Conservation (phyloP, 805 yeast genomes). For the Yamadazyma ubonensis region DNA sequence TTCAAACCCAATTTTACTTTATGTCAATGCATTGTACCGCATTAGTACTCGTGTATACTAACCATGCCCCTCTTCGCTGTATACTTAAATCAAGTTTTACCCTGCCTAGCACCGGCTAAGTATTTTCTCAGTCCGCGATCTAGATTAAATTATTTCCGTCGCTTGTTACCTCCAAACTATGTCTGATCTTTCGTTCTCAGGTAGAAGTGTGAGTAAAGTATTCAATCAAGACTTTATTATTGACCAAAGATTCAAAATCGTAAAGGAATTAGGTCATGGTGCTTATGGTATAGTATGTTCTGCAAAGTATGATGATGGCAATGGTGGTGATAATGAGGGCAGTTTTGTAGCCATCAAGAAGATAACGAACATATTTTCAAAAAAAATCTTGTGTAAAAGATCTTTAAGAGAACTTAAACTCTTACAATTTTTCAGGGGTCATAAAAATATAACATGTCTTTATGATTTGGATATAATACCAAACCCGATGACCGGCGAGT, state of each 20-base stretch:
- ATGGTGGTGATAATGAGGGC: constrained; percentile 23
- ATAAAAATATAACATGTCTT: constrained; percentile 91
- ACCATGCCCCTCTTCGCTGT: not conserved
- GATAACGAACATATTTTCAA: constrained; percentile 89
- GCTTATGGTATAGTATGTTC: constrained; percentile 97
- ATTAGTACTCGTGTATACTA: not conserved
- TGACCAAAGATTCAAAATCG: constrained; percentile 82
- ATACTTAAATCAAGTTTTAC: not conserved
- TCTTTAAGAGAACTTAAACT: constrained; percentile 89
- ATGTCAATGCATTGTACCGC: too few species aligned
- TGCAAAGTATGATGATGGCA: constrained; percentile 83
- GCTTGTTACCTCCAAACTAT: constrained; percentile 1
- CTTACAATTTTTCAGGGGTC: constrained; percentile 91
- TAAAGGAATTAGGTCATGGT: constrained; percentile 95
- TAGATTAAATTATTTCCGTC: not conserved
- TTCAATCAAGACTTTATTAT: constrained; percentile 88
- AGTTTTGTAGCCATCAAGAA: constrained; percentile 86
- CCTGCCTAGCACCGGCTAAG: not conserved
- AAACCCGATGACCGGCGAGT: constrained; percentile 54
- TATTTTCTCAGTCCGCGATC: not conserved
- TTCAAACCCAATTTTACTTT: too few species aligned
- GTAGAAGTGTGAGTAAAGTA: constrained; percentile 40
- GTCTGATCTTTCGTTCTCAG: constrained; percentile 20
- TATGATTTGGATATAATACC: constrained; percentile 94
- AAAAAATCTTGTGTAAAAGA: constrained; percentile 86